Conservation (phyloP, 768 basidiomycete species). For the Scleroderma citrinum region DNA sequence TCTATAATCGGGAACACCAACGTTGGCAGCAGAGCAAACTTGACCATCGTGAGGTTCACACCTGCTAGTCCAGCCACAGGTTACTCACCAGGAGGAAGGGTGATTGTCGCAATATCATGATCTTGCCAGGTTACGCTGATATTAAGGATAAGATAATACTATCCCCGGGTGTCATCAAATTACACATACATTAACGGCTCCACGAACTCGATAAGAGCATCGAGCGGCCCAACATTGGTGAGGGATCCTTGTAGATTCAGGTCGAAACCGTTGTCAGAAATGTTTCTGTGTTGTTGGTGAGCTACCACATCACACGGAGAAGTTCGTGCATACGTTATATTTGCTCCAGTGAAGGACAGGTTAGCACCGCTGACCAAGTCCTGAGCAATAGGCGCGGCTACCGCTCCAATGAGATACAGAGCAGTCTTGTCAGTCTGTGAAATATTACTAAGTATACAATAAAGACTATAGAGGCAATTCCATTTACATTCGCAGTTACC, state of each 20-base stretch:
- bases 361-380: conserved; percentile 52
- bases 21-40: conserved; percentile 66
- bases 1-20: conserved; percentile 58
- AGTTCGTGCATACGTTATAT: conserved; percentile 43
- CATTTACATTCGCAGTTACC: conserved; percentile 48
- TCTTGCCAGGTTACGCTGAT: conserved; percentile 59
- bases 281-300: conserved; percentile 46
- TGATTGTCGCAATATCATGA: conserved; percentile 54
- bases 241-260: conserved; percentile 53
- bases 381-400: conserved; percentile 62
- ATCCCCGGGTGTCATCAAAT: not conserved
- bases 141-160: not conserved
- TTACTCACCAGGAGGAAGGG: conserved; percentile 49
- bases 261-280: conserved; percentile 58
- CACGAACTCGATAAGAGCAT: conserved; percentile 60
- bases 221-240: conserved; percentile 60
- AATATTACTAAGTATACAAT: conserved; percentile 1
- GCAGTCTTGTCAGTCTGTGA: conserved; percentile 54
- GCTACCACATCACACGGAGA: conserved; percentile 38
- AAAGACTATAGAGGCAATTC: not conserved
- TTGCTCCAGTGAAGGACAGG: conserved; percentile 50
- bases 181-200: conserved; percentile 51
- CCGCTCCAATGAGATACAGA: conserved; percentile 64
- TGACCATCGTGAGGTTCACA: not conserved
- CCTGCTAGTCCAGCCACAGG: not conserved